Conservation (phyloP, 169 alveolate genomes). For the Cystoisospora suis region DNA sequence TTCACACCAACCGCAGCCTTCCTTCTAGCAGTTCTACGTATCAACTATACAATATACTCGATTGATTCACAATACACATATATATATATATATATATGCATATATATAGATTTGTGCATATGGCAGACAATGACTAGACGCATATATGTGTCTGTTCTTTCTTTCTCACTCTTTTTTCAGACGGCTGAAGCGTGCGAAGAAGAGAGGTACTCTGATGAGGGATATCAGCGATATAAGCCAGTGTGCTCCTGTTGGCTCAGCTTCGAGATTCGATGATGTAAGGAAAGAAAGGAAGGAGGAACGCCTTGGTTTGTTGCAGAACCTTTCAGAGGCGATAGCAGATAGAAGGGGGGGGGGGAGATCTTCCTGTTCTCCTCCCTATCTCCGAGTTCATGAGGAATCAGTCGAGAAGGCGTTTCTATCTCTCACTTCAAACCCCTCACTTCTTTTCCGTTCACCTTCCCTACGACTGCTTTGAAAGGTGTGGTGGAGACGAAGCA, state of each 20-base stretch:
- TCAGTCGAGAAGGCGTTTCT: too few relatives aligned
- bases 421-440: too few relatives aligned
- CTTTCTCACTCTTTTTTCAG: neutral
- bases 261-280: neutral
- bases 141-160: neutral
- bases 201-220: neutral
- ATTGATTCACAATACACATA: neutral
- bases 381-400: too few relatives aligned
- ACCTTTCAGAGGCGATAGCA: too few relatives aligned
- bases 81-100: neutral
- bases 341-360: too few relatives aligned
- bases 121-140: neutral
- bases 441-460: too few relatives aligned
- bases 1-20: neutral
- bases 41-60: neutral
- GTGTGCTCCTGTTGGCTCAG: constrained; percentile 7
- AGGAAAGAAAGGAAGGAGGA: neutral
- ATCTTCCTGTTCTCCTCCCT: too few relatives aligned
- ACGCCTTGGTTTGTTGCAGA: too few relatives aligned
- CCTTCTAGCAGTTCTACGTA: neutral
- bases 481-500: too few relatives aligned
- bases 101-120: neutral
- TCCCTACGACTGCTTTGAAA: too few relatives aligned
- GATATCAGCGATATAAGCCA: constrained; percentile 24
- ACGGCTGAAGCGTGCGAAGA: neutral